Base-by-base conservation (phyloP, 768 basidiomycete genomes). In the Lentinula boryana region DNA sequence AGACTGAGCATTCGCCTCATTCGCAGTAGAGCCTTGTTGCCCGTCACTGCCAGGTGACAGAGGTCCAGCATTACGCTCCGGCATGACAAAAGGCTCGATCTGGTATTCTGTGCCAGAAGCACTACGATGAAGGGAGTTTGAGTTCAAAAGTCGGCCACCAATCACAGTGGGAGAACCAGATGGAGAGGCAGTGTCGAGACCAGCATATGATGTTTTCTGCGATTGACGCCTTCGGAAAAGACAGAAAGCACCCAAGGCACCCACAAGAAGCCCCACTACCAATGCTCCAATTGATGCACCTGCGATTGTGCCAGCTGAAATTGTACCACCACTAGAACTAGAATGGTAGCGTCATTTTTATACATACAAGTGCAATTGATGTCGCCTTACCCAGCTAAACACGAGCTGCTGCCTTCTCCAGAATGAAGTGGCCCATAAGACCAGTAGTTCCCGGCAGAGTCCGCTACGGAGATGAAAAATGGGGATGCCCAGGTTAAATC, bases 341-440 rank as follows among this genome's bases (percentile, higher is more conserved):
- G 4, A 31, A 56, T 27, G 23, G 27, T 33, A 44, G 12, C 3
- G 10, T 46, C 48, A 53, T 9, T 41, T n/a, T 16, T 15, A 10
- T n/a, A 23, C 0, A 21, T 31, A 31, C 55, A 60, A 40, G 33
- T 31, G 23, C 40, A 27, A 43, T 36, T 10, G 16, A 32, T 27
- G 10, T 55, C 50, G 48, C n/a, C 36, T 55, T 33, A 44, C 49
- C 52, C 44, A n/a, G 72, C 65, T 27, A 85, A 72, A 64, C 84
- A 84, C 0, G 65, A 71, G 7, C 74, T 78, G 5, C 74, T 66
- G 8, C 74, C 72, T 13, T 65, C 67, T 4, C 81, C 84, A 40
- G 79, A 79, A 63, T 86, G 85, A 8, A 86, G 67, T 1, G 84
- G 83, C 3, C 86, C 86, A 60, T 81, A 78, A 2, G 82, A 65